phyloP scores from a whole-genome alignment of 1,284 basidiomycete species.

The Coniophora puteana region DNA sequence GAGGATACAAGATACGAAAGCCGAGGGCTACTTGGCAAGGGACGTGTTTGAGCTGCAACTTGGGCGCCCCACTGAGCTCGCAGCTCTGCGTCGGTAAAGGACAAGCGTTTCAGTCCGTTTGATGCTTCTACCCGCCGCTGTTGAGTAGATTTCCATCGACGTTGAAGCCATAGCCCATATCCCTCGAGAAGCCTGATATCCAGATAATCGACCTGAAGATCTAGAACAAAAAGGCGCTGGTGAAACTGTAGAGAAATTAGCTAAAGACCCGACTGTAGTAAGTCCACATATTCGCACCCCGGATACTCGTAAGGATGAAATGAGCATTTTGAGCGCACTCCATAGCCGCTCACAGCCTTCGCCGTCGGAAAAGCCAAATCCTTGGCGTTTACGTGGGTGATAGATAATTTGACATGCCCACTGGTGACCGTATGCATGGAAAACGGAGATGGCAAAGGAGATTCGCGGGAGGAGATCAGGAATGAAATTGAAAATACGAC shows the following conservation, averaged over 20 bases:
- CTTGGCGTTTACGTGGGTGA: slow-evolving; percentile 4
- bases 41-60: too few relatives aligned
- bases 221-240: slow-evolving; percentile 18
- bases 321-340: slow-evolving; percentile 21
- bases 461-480: slow-evolving; percentile 3
- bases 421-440: slow-evolving; percentile 9
- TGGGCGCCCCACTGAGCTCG: too few relatives aligned
- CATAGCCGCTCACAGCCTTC: slow-evolving; percentile 34
- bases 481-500: slow-evolving; percentile 2
- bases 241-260: slow-evolving; percentile 13
- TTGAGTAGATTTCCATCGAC: background rate
- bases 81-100: too few relatives aligned
- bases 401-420: slow-evolving; percentile 9
- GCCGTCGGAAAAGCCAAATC: slow-evolving; percentile 16
- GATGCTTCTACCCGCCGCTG: too few relatives aligned
- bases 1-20: too few relatives aligned
- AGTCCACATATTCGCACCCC: slow-evolving; percentile 17
- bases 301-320: slow-evolving; percentile 23
- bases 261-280: background rate
- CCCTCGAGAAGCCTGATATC: slow-evolving; percentile 3
- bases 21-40: too few relatives aligned
- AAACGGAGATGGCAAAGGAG: slow-evolving; percentile 6
- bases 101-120: too few relatives aligned
- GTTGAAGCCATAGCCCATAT: slow-evolving; percentile 6
- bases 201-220: slow-evolving; percentile 20